phyloP scores from a whole-genome alignment of 306 rosid species.

The apple (Malus domestica) region ASM211411v1 NC_041803.1:19362501-19363000 shows the following conservation, averaged over 20 bases:
- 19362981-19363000: too few species aligned
- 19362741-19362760: not conserved
- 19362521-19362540: constrained; percentile 75
- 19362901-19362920: not conserved
- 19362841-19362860: not conserved
- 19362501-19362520: not conserved
- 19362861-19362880: not conserved
- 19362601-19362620: constrained; percentile 39
- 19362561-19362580: constrained; percentile 47
- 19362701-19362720: not conserved
- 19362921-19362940: not conserved
- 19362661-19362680: not conserved
- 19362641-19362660: constrained; percentile 17
- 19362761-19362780: not conserved
- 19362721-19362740: not conserved
- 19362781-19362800: constrained; percentile 6
- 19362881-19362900: not conserved
- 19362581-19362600: constrained; percentile 30
- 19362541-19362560: constrained; percentile 52
- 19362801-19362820: not conserved
- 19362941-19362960: not conserved
- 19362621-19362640: not conserved
- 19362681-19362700: not conserved
- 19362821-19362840: not conserved
- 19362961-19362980: too few species aligned